phyloP scores from a whole-genome alignment of 176 grass and related monocot species.

The Guadua angustifolia region DNA sequence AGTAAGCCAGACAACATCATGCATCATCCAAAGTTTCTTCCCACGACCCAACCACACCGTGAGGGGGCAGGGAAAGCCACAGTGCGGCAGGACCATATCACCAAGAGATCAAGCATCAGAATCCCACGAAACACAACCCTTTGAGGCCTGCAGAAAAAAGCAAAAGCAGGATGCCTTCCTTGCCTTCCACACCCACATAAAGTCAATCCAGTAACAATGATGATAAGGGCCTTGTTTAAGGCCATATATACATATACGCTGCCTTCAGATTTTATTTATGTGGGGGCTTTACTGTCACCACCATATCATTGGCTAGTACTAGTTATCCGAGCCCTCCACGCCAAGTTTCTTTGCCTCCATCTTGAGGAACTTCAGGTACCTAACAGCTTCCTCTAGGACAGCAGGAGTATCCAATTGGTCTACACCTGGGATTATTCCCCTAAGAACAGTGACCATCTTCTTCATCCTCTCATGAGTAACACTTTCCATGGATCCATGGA shows the following conservation, averaged over 20 bases:
- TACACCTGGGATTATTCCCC: constrained; percentile 69
- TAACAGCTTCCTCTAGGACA: constrained; percentile 72
- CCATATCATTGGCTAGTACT: constrained; percentile 16
- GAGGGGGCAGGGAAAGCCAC: constrained; percentile 21
- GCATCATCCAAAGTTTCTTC: constrained; percentile 41
- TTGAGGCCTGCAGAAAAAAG: constrained; percentile 48
- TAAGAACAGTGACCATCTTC: constrained; percentile 56
- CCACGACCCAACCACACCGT: constrained; percentile 20
- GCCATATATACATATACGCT: not conserved
- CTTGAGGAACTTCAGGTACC: constrained; percentile 80
- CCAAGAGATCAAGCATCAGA: constrained; percentile 48
- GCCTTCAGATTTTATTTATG: constrained; percentile 36
- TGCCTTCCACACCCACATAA: constrained; percentile 43
- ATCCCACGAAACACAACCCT: constrained; percentile 40
- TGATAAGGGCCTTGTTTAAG: constrained; percentile 33
- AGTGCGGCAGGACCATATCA: constrained; percentile 27
- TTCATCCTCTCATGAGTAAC: constrained; percentile 50
- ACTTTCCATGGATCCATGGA: constrained; percentile 34
- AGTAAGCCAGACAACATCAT: constrained; percentile 44
- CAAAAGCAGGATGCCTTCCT: constrained; percentile 54
- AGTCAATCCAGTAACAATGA: constrained; percentile 37
- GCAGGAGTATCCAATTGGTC: constrained; percentile 65
- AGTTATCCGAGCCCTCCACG: constrained; percentile 40
- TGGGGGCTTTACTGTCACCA: not conserved
- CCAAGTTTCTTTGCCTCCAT: constrained; percentile 72